Conservation (phyloP, 2,329 filamentous ascomycete species). For the Calycina herbarum region DNA sequence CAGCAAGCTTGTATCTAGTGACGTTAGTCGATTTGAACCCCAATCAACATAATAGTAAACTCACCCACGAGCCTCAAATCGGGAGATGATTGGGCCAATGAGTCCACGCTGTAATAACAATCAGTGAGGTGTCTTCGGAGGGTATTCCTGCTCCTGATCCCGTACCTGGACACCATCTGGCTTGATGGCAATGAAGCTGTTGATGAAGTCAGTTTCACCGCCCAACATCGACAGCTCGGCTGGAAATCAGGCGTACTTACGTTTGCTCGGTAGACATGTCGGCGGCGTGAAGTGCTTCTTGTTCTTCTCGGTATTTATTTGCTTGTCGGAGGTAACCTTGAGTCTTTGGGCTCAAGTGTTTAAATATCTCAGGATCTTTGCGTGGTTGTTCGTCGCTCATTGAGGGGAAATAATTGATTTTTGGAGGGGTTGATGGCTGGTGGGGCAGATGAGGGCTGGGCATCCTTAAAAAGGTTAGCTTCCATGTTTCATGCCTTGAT, state of each 20-base stretch:
- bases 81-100: constrained; percentile 93
- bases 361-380: constrained; percentile 45
- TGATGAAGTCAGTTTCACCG: constrained; percentile 35
- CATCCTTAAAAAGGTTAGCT: constrained; percentile 12
- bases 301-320: constrained; percentile 37
- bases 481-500: not conserved
- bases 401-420: constrained; percentile 18
- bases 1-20: constrained; percentile 90
- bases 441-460: constrained; percentile 18
- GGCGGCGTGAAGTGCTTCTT: constrained; percentile 40
- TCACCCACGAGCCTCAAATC: constrained; percentile 95
- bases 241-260: constrained; percentile 47
- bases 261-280: constrained; percentile 83
- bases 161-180: constrained; percentile 97
- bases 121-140: constrained; percentile 19
- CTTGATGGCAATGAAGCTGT: constrained; percentile 99
- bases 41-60: constrained; percentile 36
- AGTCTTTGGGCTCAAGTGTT: constrained; percentile 49
- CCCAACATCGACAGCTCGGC: constrained; percentile 16
- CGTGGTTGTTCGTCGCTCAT: constrained; percentile 30
- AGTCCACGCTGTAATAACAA: constrained; percentile 75
- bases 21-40: constrained; percentile 14
- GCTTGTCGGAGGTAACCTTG: constrained; percentile 42
- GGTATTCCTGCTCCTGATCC: not conserved
- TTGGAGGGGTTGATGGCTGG: constrained; percentile 26